phyloP scores from a whole-genome alignment of 2,329 filamentous ascomycete species.

The Fusarium humuli region DNA sequence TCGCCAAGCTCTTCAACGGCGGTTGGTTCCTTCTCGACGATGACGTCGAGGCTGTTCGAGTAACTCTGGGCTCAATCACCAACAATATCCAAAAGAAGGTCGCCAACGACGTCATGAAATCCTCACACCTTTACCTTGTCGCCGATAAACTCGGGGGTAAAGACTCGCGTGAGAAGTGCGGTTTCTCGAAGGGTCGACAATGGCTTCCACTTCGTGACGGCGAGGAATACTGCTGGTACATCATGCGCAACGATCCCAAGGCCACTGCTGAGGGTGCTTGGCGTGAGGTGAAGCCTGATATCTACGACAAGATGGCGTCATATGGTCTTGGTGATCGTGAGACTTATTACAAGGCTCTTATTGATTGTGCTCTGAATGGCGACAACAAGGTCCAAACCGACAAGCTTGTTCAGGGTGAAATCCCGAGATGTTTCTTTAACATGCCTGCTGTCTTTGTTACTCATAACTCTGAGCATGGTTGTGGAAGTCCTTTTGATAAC shows the following conservation, averaged over 20 bases:
- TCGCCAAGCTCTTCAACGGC: slow-evolving; percentile 35
- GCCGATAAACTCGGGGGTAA: slow-evolving; percentile 19
- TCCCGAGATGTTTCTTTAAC: slow-evolving; percentile 31
- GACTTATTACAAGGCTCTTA: slow-evolving; percentile 20
- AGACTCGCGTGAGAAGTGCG: slow-evolving; percentile 3
- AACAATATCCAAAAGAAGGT: slow-evolving; percentile 39
- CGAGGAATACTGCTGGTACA: slow-evolving; percentile 37
- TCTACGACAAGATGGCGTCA: slow-evolving; percentile 31
- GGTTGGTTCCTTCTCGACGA: slow-evolving; percentile 36
- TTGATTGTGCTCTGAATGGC: slow-evolving; percentile 16
- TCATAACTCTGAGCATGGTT: neutral
- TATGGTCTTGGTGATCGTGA: slow-evolving; percentile 30
- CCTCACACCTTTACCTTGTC: slow-evolving; percentile 9
- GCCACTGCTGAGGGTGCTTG: neutral
- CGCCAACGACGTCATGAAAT: slow-evolving; percentile 37
- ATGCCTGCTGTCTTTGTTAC: slow-evolving; percentile 15
- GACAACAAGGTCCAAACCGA: slow-evolving; percentile 13
- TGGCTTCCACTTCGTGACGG: slow-evolving; percentile 22
- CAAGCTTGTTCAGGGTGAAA: slow-evolving; percentile 13
- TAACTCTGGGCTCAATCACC: slow-evolving; percentile 16
- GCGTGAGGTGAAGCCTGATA: slow-evolving; percentile 11
- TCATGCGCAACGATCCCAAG: slow-evolving; percentile 28
- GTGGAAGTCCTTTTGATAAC: slow-evolving; percentile 20
- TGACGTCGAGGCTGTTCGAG: slow-evolving; percentile 19
- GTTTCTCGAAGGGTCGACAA: slow-evolving; percentile 12